Evolutionary conservation across 768 basidiomycete genomes (phyloP).

Genomic region (Russula griseocarnosa): DNA sequence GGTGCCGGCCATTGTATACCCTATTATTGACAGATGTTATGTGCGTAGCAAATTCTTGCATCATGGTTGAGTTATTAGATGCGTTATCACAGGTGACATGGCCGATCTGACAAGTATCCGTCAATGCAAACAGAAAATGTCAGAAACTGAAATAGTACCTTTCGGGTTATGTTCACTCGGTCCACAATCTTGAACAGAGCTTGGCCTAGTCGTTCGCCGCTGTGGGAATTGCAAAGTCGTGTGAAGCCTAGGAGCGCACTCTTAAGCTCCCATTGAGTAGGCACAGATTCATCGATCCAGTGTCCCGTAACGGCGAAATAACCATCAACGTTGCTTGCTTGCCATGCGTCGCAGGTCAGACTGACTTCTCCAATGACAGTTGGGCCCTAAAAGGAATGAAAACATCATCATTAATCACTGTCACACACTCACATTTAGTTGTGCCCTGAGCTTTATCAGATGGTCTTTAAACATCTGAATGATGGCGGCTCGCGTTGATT

Average conservation of each 20-base stretch:
- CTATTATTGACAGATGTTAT: neutral
- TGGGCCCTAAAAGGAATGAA: neutral
- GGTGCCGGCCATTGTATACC: neutral
- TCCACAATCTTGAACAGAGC: neutral
- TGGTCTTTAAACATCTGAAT: slow-evolving; percentile 33
- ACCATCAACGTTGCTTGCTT: neutral
- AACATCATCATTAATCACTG: neutral
- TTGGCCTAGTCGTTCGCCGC: neutral
- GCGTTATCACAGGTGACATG: neutral
- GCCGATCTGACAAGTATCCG: neutral
- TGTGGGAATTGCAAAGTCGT: neutral
- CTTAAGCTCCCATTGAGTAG: neutral
- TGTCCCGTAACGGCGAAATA: neutral
- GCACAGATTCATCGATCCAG: neutral
- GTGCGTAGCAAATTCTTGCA: neutral
- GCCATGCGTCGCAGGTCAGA: neutral
- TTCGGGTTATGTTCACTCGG: neutral
- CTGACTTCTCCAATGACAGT: neutral
- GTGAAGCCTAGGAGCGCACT: neutral
- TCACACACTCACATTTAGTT: neutral
- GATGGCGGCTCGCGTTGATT: slow-evolving; percentile 32
- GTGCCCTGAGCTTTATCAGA: slow-evolving; percentile 5
- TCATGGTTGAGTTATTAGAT: neutral
- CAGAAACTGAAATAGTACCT: neutral
- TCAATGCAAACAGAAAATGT: too few species aligned